Percentiles rank a stretch among this genome's conserved stretches.
phyloP scores from a whole-genome alignment of 345 rosid genomes.

The Theobroma cacao region DNA sequence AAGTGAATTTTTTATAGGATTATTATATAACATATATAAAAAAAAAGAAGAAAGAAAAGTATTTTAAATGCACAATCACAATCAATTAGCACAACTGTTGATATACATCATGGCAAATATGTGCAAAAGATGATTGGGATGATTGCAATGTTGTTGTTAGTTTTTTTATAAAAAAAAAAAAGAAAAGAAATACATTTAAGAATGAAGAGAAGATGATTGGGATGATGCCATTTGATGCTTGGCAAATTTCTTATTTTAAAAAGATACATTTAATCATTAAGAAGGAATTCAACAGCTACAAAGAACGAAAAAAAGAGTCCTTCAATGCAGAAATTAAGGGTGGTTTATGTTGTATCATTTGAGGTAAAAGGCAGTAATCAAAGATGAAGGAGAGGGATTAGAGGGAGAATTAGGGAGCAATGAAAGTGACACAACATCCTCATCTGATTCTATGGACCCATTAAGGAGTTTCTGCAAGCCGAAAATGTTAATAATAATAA shows the following conservation, averaged over 20 bases:
- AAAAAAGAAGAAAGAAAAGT: not conserved
- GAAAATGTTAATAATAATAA: not conserved
- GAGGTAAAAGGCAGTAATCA: not conserved
- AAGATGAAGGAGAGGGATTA: constrained; percentile 1
- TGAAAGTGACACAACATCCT: constrained; percentile 30
- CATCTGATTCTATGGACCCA: constrained; percentile 28
- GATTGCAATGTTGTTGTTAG: too few relatives aligned
- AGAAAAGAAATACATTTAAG: too few relatives aligned
- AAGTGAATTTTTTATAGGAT: not conserved
- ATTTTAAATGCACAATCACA: not conserved
- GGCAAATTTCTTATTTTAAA: not conserved
- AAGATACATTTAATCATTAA: not conserved
- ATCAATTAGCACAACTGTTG: not conserved
- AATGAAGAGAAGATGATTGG: too few relatives aligned
- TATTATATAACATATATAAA: not conserved
- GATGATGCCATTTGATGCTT: too few relatives aligned
- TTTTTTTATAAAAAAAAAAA: too few relatives aligned
- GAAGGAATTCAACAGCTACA: not conserved
- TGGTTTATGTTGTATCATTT: not conserved
- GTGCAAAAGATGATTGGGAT: not conserved
- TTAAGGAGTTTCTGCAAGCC: not conserved
- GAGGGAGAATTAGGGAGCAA: constrained; percentile 39
- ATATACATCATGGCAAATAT: not conserved
- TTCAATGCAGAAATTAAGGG: not conserved
- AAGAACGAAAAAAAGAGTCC: not conserved